Conservation (phyloP, 2,329 filamentous ascomycete genomes). For the Diaporthe sp. region DNA sequence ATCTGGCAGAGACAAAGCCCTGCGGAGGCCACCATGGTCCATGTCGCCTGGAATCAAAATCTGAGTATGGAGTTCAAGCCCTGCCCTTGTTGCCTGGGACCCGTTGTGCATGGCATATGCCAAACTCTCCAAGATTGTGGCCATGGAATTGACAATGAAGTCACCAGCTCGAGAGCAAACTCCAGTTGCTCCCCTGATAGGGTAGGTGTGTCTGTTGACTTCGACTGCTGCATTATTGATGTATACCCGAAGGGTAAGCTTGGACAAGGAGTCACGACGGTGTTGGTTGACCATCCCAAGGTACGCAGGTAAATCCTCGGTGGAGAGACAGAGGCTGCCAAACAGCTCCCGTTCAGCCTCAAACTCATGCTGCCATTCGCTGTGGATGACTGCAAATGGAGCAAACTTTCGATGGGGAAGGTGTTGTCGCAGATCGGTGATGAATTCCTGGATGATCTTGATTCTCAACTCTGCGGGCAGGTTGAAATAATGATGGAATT, state of each 20-base stretch:
- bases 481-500: neutral
- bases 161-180: neutral
- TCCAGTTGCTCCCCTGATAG: neutral
- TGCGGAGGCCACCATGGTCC: neutral
- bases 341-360: neutral
- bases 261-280: neutral
- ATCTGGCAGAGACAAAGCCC: rapidly evolving
- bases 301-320: neutral
- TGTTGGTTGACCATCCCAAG: neutral
- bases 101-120: rapidly evolving
- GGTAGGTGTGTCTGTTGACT: rapidly evolving
- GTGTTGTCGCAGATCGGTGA: too few species aligned
- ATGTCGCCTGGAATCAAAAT: neutral
- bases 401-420: neutral
- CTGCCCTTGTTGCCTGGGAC: neutral
- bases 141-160: neutral
- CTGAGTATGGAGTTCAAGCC: neutral
- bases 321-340: neutral
- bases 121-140: neutral
- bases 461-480: neutral
- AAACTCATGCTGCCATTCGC: constrained; percentile 2
- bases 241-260: neutral
- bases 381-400: neutral
- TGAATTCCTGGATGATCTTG: neutral
- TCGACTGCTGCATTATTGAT: neutral